These are phyloP conservation scores for Detonula confervacea DNA, from an alignment of 352 stramenopile genomes.

Conservation along the genomic window DNA sequence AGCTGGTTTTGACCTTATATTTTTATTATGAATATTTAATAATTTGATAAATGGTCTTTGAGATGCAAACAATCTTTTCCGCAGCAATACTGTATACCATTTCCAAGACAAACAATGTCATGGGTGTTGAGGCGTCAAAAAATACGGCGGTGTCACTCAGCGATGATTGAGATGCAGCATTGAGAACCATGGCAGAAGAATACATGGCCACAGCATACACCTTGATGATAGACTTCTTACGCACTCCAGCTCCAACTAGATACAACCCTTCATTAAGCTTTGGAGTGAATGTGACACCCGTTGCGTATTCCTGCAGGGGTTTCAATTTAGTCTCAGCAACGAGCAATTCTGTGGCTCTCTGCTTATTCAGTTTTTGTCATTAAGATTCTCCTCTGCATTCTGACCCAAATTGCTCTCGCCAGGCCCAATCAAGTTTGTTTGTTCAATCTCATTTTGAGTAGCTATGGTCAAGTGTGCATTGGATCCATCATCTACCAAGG, in stretches of 20 bases:
- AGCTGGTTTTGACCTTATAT: no score
- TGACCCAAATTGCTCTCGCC: not conserved
- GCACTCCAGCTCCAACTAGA: constrained; percentile 7
- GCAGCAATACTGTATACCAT: constrained; percentile 75
- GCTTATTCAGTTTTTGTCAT: no score
- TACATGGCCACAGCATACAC: constrained; percentile 4
- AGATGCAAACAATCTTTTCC: constrained; percentile 77
- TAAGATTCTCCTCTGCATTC: not conserved
- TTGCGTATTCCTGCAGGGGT: constrained; percentile 2
- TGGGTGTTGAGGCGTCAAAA: constrained; percentile 8
- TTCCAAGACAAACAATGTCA: constrained; percentile 67
- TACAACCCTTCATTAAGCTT: constrained; percentile 8
- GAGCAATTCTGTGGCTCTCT: no score
- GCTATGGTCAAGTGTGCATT: not conserved
- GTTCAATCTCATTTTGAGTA: not conserved
- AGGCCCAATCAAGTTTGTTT: not conserved
- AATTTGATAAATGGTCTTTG: no score
- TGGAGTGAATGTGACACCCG: not conserved
- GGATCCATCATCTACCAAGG: constrained; percentile 12
- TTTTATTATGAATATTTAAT: no score
- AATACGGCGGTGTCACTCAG: not conserved
- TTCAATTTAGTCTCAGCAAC: not conserved
- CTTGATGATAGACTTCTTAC: constrained; percentile 9
- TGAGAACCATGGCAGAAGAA: not conserved
- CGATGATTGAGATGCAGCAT: not conserved